A percentile compares a stretch with the other conserved stretches of the same genome.
These are phyloP conservation scores for Serendipita sp. DNA, from an alignment of 768 basidiomycete species.

Conservation along the genomic window DNA sequence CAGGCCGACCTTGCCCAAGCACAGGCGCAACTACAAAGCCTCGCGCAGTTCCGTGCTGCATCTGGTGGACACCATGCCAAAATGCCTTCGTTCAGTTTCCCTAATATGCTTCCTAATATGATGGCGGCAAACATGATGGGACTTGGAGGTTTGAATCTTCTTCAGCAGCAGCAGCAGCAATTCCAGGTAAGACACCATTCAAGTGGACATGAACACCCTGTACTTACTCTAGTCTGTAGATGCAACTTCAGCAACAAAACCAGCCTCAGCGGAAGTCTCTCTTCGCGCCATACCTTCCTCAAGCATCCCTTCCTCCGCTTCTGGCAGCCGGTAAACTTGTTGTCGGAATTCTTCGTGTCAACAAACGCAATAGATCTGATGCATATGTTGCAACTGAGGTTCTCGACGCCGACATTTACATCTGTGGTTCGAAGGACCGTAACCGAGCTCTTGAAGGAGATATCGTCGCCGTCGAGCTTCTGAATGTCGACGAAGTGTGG, in stretches of 20 bases:
- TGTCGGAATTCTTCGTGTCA: slow-evolving; percentile 90
- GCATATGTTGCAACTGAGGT: slow-evolving; percentile 98
- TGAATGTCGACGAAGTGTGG: slow-evolving; percentile 97
- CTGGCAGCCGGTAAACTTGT: slow-evolving; percentile 94
- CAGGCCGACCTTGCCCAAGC: slow-evolving; percentile 86
- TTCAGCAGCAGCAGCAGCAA: slow-evolving; percentile 87
- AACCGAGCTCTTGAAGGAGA: slow-evolving; percentile 97
- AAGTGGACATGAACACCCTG: background rate
- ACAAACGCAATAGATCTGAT: slow-evolving; percentile 96
- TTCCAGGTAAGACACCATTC: slow-evolving; percentile 37
- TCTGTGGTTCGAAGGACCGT: slow-evolving; percentile 95
- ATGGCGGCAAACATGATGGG: slow-evolving; percentile 97
- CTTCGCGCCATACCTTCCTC: slow-evolving; percentile 96
- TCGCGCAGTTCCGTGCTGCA: slow-evolving; percentile 93
- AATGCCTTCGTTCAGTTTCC: slow-evolving; percentile 95
- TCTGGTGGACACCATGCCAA: slow-evolving; percentile 89
- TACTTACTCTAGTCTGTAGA: slow-evolving; percentile 16
- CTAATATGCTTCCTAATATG: slow-evolving; percentile 94
- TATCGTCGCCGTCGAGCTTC: slow-evolving; percentile 91
- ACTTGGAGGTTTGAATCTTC: slow-evolving; percentile 61
- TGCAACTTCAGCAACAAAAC: slow-evolving; percentile 77
- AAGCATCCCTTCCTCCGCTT: slow-evolving; percentile 90
- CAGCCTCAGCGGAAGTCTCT: slow-evolving; percentile 95
- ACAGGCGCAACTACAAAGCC: slow-evolving; percentile 86
- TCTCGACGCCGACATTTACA: slow-evolving; percentile 96